These are phyloP conservation scores for Maudiozyma serrabonitensis DNA, from an alignment of 805 yeast genomes.

Conservation along the genomic window DNA sequence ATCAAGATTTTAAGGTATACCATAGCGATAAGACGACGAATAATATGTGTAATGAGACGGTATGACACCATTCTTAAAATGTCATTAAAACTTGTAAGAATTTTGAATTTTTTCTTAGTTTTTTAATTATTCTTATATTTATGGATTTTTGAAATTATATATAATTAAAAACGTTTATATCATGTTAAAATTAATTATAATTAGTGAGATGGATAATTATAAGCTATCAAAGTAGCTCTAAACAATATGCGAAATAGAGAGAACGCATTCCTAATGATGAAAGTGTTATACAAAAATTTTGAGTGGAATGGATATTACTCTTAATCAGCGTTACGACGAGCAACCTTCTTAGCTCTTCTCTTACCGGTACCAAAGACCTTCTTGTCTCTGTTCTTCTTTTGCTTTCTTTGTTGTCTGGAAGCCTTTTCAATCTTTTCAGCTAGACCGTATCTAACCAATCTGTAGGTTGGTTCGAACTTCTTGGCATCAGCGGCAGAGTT, in stretches of 20 bases:
- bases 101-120: no score
- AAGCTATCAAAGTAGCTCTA: not conserved
- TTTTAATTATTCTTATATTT: not conserved
- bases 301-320: constrained; percentile 2
- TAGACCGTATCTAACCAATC: constrained; percentile 97
- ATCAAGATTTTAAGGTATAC: no score
- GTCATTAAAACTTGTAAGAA: no score
- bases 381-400: constrained; percentile 99
- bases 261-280: not conserved
- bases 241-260: not conserved
- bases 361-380: constrained; percentile 98
- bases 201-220: not conserved
- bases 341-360: constrained; percentile 85
- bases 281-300: not conserved
- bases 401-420: constrained; percentile 99
- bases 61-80: no score
- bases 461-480: constrained; percentile 98
- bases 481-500: constrained; percentile 95
- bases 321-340: constrained; percentile 83
- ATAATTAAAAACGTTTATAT: not conserved
- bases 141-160: not conserved
- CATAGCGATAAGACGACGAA: no score
- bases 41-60: no score
- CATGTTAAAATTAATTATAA: not conserved
- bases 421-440: constrained; percentile 94